Evolutionary conservation across 75 land plant species (phyloP), one percentile per base, ranked within the genome.

Genomic region (Azolla pinnata): DNA sequence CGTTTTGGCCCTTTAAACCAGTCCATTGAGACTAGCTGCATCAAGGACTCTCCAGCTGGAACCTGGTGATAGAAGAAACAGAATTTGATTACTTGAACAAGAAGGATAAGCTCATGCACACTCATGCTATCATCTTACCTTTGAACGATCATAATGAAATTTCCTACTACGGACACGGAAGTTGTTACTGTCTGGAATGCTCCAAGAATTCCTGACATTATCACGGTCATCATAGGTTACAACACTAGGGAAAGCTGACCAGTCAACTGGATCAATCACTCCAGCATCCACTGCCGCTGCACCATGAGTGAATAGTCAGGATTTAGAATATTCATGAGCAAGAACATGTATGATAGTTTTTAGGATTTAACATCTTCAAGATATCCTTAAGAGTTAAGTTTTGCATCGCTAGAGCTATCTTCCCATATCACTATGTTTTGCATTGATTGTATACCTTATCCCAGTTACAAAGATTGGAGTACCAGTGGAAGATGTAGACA

Each of bases 21-120:
- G 66, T 90, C 97, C 29, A 90, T 91, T 24, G 97, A 88, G 55
- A 86, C 85, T 60, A 90, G 88, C 57, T 90, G 81, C 87, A 90
- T 81, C 7, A 84, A 48, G 60, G 67, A 80, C 23, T 86, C 83
- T 18, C 97, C 97, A 8, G 91, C 88, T 62, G 83, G 85, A 60
- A 81, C 65, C 96, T 90, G 57, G n/a, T n/a, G n/a, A n/a, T n/a
- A n/a, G n/a, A n/a, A n/a, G n/a, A n/a, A n/a, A n/a, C n/a, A n/a
- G n/a, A n/a, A n/a, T n/a, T n/a, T n/a, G n/a, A n/a, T n/a, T n/a
- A n/a, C n/a, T n/a, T n/a, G n/a, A n/a, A n/a, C n/a, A n/a, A n/a
- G n/a, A n/a, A n/a, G n/a, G n/a, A n/a, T n/a, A n/a, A n/a, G n/a
- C n/a, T n/a, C n/a, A n/a, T n/a, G n/a, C n/a, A n/a, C n/a, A n/a